Conservation (phyloP, 148 eudicot species). For the Rhododendron vialii region DNA sequence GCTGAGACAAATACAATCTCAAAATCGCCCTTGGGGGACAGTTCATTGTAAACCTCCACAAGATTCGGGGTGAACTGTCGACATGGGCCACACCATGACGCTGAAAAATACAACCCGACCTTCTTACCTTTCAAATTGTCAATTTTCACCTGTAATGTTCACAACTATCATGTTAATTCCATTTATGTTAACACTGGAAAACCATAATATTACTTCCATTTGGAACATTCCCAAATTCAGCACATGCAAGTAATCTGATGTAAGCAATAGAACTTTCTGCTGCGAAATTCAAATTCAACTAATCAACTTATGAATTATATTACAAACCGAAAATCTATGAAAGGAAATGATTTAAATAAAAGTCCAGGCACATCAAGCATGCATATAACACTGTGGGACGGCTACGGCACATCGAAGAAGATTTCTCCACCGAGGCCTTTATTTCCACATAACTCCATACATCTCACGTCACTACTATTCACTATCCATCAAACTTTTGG, state of each 20-base stretch:
- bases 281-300: neutral
- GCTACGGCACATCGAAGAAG: neutral
- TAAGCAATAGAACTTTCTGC: neutral
- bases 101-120: conserved; percentile 22
- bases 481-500: neutral
- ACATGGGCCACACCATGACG: conserved; percentile 27
- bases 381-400: neutral
- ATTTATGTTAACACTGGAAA: neutral
- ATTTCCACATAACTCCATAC: neutral
- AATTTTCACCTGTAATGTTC: conserved; percentile 13
- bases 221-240: neutral
- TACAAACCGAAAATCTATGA: neutral
- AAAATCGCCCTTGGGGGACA: conserved; percentile 15
- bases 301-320: too few species aligned
- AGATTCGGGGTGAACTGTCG: conserved; percentile 18
- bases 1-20: conserved; percentile 18
- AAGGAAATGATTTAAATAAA: neutral
- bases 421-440: neutral
- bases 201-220: neutral
- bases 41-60: conserved; percentile 12
- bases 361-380: neutral
- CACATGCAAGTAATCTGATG: neutral
- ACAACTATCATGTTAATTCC: neutral
- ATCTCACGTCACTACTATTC: neutral
- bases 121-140: conserved; percentile 15